Base-by-base conservation (phyloP, 768 basidiomycete genomes). In the Infundibulicybe gibba region DNA sequence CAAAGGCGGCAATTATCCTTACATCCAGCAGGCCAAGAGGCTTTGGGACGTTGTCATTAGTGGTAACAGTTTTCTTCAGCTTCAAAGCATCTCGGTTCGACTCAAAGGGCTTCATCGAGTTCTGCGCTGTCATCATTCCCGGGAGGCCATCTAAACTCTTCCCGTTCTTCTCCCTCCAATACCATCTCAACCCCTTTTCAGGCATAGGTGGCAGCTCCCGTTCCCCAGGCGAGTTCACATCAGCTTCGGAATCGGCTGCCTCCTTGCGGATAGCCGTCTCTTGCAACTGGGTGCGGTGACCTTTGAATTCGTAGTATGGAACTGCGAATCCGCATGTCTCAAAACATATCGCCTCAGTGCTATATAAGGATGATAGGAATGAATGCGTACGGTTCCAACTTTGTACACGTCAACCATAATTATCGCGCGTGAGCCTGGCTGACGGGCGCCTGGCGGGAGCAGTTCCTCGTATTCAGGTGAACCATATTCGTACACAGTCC, bases 241-340 rank as follows among this genome's bases (percentile, higher is more conserved):
- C 65, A 31, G 48, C 57, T 11, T 48, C 51, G 25, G 58, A 58
- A 44, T 80, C 77, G 5, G 54, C 51, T 3, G 43, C 46, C 55
- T 81, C 77, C 32, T 62, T 61, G 34, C 51, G 52, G 11, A 61
- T 64, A 32, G 65, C 64, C 45, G 52, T 68, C 5, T 67, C 61
- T 33, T 74, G 66, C 2, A 80, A 72, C n/a, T 62, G 62, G 21
- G 70, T 70, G 20, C 83, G 76, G 40, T 79, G 70, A 1, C 64
- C 59, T 38, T 72, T 62, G 65, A 74, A 84, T 37, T 64, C 61
- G 57, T 74, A 82, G 52, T 70, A 72, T 1, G 83, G 83, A 20
- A 83, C 71, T 0, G 71, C 71, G 48, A 68, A 83, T 30, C 83
- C 82, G 52, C 80, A 84, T 0, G 80, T 80, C 83, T 83, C 50